Evolutionary conservation across 345 rosid species (phyloP), one percentile per base, ranked within the genome.

Genomic region (Salix exigua): DNA sequence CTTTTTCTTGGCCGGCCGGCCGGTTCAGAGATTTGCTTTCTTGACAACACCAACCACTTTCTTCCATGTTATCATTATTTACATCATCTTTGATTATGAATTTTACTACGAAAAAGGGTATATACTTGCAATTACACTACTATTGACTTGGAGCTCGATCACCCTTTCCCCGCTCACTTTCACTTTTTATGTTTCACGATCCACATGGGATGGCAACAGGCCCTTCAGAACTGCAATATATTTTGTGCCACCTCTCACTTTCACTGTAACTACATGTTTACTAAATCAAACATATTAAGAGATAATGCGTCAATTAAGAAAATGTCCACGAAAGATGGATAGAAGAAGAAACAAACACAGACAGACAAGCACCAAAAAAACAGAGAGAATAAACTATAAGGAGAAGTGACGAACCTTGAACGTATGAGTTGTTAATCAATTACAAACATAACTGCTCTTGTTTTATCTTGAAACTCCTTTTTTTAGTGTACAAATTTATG

Each of bases 121-220:
- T n/a, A n/a, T n/a, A 78, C 77, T 79, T 76, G 85, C 79, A 80
- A 86, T 86, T 78, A 82, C 86, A 72, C 81, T 74, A 71, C 64
- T 73, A 66, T 86, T 84, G 85, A 84, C 85, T 76, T 70, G 48
- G n/a, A 75, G 46, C 46, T 42, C 0, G 4, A 26, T 62, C 48
- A 46, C 73, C 66, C 72, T 72, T 78, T 42, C 42, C 17, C 25
- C 70, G 35, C 35, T 33, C 35, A 5, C 37, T n/a, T 23, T 33
- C n/a, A 8, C 4, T 17, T 18, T 12, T 1, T 48, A 7, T 48
- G 5, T 26, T 23, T 14, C 37, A 9, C 19, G 6, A 50, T 18
- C 55, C 55, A 40, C 51, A 13, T 46, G 51, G 51, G 51, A 46
- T 46, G 51, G 18, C 18, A 14, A 3, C 60, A 19, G 60, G 23